A percentile compares a stretch with the other conserved stretches of the same genome.
Conservation (phyloP, 2,329 filamentous ascomycete species). For the Thielaviopsis punctulata region DNA sequence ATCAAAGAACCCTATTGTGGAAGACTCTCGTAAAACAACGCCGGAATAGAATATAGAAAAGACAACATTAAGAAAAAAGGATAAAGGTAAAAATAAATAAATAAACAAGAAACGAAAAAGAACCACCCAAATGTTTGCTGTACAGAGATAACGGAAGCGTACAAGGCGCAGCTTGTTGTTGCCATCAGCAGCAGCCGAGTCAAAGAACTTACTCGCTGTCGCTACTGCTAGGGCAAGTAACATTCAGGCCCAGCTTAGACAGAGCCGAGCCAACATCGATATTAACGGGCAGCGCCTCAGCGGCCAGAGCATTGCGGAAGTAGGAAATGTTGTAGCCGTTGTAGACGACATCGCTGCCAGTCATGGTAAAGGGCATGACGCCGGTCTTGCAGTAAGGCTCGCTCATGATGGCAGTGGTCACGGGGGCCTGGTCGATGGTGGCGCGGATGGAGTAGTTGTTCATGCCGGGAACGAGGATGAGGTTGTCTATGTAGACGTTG, state of each 20-base stretch:
- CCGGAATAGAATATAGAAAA: no score
- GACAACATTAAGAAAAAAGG: neutral
- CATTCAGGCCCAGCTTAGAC: slow-evolving; percentile 18
- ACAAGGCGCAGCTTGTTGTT: neutral
- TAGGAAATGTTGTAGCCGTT: slow-evolving; percentile 36
- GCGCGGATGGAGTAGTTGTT: slow-evolving; percentile 39
- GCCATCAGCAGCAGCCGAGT: neutral
- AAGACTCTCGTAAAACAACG: no score
- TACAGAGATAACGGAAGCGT: neutral
- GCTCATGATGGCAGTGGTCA: slow-evolving; percentile 26
- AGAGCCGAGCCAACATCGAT: slow-evolving; percentile 34
- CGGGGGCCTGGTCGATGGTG: slow-evolving; percentile 30
- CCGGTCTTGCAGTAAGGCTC: slow-evolving; percentile 35
- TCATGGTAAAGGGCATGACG: slow-evolving; percentile 36
- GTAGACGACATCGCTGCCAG: slow-evolving; percentile 34
- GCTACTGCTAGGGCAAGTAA: slow-evolving; percentile 13
- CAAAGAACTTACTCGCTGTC: no score
- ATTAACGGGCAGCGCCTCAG: slow-evolving; percentile 31
- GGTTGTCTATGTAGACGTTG: slow-evolving; percentile 36
- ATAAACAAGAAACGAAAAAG: neutral
- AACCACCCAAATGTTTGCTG: neutral
- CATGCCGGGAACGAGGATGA: slow-evolving; percentile 39
- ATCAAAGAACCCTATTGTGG: neutral
- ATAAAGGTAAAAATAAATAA: neutral
- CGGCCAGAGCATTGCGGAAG: slow-evolving; percentile 35